Percentiles rank a stretch among this genome's conserved stretches.
These are phyloP conservation scores for Globisporangium spinosum DNA, from an alignment of 352 stramenopile species.

Conservation along the genomic window DNA sequence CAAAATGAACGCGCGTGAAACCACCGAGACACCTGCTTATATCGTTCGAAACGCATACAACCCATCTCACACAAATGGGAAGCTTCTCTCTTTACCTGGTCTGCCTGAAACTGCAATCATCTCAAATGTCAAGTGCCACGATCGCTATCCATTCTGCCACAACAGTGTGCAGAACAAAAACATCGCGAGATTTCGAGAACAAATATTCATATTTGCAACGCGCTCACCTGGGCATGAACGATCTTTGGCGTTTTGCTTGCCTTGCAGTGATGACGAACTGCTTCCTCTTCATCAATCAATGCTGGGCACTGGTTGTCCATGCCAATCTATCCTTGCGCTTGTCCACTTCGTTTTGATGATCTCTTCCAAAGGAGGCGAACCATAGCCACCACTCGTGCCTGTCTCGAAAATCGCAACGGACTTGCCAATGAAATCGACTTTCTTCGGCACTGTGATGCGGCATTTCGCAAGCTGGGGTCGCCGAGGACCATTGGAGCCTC, in stretches of 20 bases:
- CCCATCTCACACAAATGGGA: background rate
- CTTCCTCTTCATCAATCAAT: constrained; percentile 33
- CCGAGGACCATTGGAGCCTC: constrained; percentile 18
- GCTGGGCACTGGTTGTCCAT: constrained; percentile 32
- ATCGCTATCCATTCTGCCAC: too few relatives aligned
- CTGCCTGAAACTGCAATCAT: too few relatives aligned
- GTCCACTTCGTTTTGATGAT: constrained; percentile 80
- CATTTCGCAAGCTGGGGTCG: constrained; percentile 43
- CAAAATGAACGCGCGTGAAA: background rate
- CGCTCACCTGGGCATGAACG: background rate
- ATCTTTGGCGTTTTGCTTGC: background rate
- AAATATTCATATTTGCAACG: background rate
- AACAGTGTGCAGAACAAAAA: too few relatives aligned
- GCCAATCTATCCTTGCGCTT: constrained; percentile 46
- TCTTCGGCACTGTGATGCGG: constrained; percentile 31
- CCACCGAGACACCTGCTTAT: background rate
- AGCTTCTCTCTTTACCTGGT: background rate
- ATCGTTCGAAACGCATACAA: background rate
- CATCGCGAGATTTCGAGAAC: too few relatives aligned
- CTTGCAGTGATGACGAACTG: background rate
- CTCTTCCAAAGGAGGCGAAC: constrained; percentile 58
- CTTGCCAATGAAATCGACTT: constrained; percentile 56
- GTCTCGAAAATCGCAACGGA: constrained; percentile 55
- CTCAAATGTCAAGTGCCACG: too few relatives aligned
- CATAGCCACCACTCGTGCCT: constrained; percentile 38